These are phyloP conservation scores for Neohortaea acidophila DNA, from an alignment of 495 filamentous ascomycete genomes.

Conservation along the genomic window DNA sequence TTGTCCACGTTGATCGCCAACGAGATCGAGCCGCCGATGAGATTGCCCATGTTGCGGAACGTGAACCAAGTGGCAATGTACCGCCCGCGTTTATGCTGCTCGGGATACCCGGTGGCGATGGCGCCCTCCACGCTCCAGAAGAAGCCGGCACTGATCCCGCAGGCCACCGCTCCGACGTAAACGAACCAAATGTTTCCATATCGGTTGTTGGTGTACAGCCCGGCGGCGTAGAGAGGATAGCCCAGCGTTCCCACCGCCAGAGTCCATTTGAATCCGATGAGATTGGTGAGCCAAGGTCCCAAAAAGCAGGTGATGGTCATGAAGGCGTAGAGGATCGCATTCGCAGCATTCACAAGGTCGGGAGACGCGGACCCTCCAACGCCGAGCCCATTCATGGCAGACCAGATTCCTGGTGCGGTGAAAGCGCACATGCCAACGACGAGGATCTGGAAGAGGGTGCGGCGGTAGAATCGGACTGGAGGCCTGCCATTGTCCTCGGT, in stretches of 20 bases:
- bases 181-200: constrained; percentile 14
- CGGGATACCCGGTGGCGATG: constrained; percentile 14
- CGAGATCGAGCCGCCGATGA: constrained; percentile 14
- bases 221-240: constrained; percentile 14
- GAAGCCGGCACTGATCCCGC: constrained; percentile 12
- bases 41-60: constrained; percentile 12
- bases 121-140: constrained; percentile 18
- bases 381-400: constrained; percentile 16
- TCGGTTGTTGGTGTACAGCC: constrained; percentile 13
- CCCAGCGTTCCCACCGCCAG: constrained; percentile 12
- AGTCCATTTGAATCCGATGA: constrained; percentile 16
- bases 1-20: constrained; percentile 12
- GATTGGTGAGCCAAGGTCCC: constrained; percentile 10
- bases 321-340: constrained; percentile 14
- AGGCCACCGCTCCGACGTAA: constrained; percentile 7
- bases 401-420: constrained; percentile 15
- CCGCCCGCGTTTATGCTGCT: constrained; percentile 13
- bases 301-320: constrained; percentile 14
- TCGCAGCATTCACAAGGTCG: constrained; percentile 14
- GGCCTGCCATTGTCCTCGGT: too few species aligned
- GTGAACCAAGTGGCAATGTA: constrained; percentile 16
- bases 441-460: constrained; percentile 16
- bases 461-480: constrained; percentile 16
- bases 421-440: constrained; percentile 17
- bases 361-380: constrained; percentile 11